phyloP scores from a whole-genome alignment of 2,329 filamentous ascomycete genomes.

The Monilinia vaccinii-corymbosi region DNA sequence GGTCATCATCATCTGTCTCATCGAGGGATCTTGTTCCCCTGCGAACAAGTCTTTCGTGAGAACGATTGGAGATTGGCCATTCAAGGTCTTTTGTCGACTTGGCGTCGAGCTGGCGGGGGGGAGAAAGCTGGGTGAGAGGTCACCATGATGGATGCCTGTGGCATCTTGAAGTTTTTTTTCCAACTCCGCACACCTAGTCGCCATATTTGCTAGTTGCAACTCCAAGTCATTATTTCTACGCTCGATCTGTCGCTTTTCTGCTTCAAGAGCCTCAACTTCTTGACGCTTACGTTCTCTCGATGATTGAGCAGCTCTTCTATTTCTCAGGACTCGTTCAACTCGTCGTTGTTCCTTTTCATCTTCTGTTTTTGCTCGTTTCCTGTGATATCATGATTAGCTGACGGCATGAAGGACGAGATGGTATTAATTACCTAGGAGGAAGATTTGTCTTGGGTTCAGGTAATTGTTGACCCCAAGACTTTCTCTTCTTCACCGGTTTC shows the following conservation, averaged over 20 bases:
- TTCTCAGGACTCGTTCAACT: constrained; percentile 93
- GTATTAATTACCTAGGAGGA: constrained; percentile 62
- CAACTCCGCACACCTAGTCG: constrained; percentile 24
- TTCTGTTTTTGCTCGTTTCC: constrained; percentile 96
- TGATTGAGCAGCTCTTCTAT: constrained; percentile 91
- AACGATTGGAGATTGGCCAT: constrained; percentile 36
- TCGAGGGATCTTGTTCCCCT: constrained; percentile 31
- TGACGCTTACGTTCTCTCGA: constrained; percentile 60
- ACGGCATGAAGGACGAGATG: constrained; percentile 1
- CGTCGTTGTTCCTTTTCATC: constrained; percentile 98
- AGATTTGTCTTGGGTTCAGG: constrained; percentile 95
- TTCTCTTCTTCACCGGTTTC: constrained; percentile 84
- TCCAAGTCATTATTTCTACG: constrained; percentile 64
- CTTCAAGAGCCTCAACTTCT: constrained; percentile 76
- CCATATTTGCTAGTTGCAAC: constrained; percentile 39
- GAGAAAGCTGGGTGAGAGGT: constrained; percentile 28
- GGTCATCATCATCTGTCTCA: constrained; percentile 16
- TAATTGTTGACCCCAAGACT: constrained; percentile 96
- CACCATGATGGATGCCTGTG: constrained; percentile 20
- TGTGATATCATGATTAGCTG: constrained; percentile 30
- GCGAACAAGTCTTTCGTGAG: constrained; percentile 51
- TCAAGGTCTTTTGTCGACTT: constrained; percentile 34
- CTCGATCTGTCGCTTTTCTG: constrained; percentile 56
- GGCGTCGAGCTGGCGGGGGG: constrained; percentile 36
- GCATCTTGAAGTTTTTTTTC: constrained; percentile 22